A percentile compares a stretch with the other conserved stretches of the same genome.
Conservation (phyloP, 345 rosid genomes). For the Rhizophora mangle region DNA sequence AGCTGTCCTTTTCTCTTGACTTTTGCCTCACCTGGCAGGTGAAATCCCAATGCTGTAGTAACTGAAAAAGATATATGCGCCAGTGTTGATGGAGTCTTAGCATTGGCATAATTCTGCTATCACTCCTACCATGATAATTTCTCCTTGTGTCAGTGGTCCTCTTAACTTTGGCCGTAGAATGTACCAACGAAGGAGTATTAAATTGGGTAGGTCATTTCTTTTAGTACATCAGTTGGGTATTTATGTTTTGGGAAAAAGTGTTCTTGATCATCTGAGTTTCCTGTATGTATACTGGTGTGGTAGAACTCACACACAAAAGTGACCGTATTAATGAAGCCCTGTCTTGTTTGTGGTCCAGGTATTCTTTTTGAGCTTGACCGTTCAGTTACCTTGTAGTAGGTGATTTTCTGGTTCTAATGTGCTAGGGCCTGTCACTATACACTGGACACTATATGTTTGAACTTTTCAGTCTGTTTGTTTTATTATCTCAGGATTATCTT, state of each 20-base stretch:
- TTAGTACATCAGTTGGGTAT: too few species aligned
- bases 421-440: neutral
- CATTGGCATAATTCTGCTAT: too few species aligned
- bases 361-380: constrained; percentile 72
- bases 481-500: neutral
- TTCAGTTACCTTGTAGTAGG: constrained; percentile 65
- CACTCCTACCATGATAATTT: too few species aligned
- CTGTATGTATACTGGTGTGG: constrained; percentile 77
- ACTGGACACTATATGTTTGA: neutral
- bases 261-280: constrained; percentile 6
- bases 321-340: constrained; percentile 70
- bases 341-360: constrained; percentile 94
- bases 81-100: too few species aligned
- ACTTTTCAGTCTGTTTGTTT: neutral
- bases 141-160: too few species aligned
- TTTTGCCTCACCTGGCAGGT: neutral
- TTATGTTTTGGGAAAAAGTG: too few species aligned
- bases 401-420: constrained; percentile 17
- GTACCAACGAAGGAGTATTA: too few species aligned
- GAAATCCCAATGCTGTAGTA: neutral
- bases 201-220: too few species aligned
- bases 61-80: neutral
- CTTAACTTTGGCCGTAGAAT: too few species aligned
- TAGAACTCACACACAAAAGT: constrained; percentile 81
- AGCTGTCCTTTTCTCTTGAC: neutral